These are phyloP conservation scores for Persicaria tinctoria DNA, from an alignment of 148 eudicot species.

Conservation along the genomic window DNA sequence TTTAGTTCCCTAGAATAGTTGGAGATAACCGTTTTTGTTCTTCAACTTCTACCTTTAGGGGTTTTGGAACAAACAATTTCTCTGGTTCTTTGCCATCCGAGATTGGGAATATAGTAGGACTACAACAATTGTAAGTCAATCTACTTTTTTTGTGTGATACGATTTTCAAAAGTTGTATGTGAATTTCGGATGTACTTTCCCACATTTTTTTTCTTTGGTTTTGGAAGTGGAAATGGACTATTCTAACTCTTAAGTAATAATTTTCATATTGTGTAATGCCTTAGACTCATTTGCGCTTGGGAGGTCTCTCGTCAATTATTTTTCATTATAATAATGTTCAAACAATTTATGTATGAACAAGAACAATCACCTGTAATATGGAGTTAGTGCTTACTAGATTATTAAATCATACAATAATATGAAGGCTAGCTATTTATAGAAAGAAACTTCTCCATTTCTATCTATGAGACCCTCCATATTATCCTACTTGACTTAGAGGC, in stretches of 20 bases:
- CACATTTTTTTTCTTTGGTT: too few species aligned
- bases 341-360: too few species aligned
- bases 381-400: too few species aligned
- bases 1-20: not conserved
- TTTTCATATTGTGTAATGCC: not conserved
- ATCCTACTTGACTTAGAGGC: not conserved
- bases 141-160: not conserved
- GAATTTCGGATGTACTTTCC: too few species aligned
- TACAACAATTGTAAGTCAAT: conserved; percentile 41
- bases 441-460: too few species aligned
- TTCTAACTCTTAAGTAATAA: too few species aligned
- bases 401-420: too few species aligned
- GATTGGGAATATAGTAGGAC: conserved; percentile 47
- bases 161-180: too few species aligned
- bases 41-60: conserved; percentile 28
- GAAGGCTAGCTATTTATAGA: too few species aligned
- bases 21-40: not conserved
- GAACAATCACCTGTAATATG: too few species aligned
- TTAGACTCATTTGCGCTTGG: not conserved
- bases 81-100: conserved; percentile 73
- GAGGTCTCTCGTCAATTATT: too few species aligned
- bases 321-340: not conserved
- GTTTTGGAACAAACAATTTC: conserved; percentile 54
- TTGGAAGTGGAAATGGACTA: too few species aligned
- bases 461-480: not conserved